Percentiles rank a stretch among this genome's conserved stretches.
Conservation (phyloP, 108 stramenopile genomes). For the Nannochloropsis salina region DNA sequence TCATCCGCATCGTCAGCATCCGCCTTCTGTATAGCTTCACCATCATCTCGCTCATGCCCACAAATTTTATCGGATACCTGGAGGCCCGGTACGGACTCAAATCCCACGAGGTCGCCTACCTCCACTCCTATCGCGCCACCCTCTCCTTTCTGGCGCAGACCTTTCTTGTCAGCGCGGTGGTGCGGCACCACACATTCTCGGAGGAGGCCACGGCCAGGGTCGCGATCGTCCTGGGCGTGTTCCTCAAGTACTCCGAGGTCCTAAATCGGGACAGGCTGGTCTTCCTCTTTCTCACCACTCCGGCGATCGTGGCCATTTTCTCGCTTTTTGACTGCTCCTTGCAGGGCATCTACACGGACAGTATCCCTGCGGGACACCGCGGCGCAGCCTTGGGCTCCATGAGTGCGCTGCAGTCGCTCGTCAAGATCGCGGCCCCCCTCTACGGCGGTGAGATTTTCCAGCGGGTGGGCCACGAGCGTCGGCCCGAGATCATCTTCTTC, state of each 20-base stretch:
- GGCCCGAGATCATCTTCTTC: background rate
- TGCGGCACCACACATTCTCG: background rate
- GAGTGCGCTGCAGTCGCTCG: slow-evolving; percentile 24
- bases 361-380: slow-evolving; percentile 30
- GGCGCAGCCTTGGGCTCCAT: slow-evolving; percentile 41
- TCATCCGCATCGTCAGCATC: slow-evolving; percentile 29
- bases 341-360: slow-evolving; percentile 38
- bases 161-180: background rate
- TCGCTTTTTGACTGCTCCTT: slow-evolving; percentile 19
- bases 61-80: slow-evolving; percentile 34
- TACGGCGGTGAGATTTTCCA: slow-evolving; percentile 36
- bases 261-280: background rate
- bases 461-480: background rate
- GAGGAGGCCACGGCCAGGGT: background rate
- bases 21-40: slow-evolving; percentile 33
- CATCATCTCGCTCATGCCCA: slow-evolving; percentile 22
- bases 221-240: background rate
- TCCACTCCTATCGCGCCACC: background rate
- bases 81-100: background rate
- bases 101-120: background rate
- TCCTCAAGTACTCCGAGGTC: background rate
- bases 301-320: background rate
- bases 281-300: background rate
- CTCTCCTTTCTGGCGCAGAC: background rate
- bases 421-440: slow-evolving; percentile 33